Evolutionary conservation across 768 basidiomycete genomes (phyloP), one percentile per base, ranked within the genome.

Genomic region (Chlorophyllum brunneum): DNA sequence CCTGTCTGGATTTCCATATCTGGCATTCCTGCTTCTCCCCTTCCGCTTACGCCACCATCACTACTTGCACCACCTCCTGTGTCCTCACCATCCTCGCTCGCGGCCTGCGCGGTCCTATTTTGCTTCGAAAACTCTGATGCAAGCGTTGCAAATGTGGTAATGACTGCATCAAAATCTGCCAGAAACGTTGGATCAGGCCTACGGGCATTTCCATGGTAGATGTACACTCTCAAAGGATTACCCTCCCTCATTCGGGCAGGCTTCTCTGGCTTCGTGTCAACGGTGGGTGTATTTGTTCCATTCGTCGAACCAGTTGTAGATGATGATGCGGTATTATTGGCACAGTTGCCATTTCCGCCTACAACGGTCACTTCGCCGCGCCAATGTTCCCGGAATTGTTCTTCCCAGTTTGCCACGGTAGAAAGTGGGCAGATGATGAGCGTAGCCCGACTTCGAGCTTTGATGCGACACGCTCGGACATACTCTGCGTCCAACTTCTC

Each of bases 361-460:
- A 87, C 76, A 36, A 97, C 86, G 20, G 76, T 75, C 2, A 97
- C 93, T 49, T 86, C 81, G 6, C 94, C 94, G 57, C 80, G 81
- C 94, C 94, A 98, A 66, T 99, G 97, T 64, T 99, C 97, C 53
- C 88, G 82, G 63, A 99, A 92, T 67, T 99, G 97, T 51, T 95
- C 92, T 70, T 99, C 97, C 97, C 97, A 99, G 63, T 98, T 98
- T 42, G 91, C 84, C 2, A 99, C 93, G 4, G 97, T 99, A 9
- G 92, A 94, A 31, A 99, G 76, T 5, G 97, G 97, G 61, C 97
- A 98, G 24, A 99, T 80, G 61, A 99, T 92, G n/a, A 99, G 72
- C 5, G 97, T 98, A 16, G 88, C 97, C 29, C 93, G 83, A 60
- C 88, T 91, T 59, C 83, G 86, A 30, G 77, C 73, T 67, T 92